Evolutionary conservation across 257 asterid genomes (phyloP).

Genomic region (Thymus quinquecostatus): DNA sequence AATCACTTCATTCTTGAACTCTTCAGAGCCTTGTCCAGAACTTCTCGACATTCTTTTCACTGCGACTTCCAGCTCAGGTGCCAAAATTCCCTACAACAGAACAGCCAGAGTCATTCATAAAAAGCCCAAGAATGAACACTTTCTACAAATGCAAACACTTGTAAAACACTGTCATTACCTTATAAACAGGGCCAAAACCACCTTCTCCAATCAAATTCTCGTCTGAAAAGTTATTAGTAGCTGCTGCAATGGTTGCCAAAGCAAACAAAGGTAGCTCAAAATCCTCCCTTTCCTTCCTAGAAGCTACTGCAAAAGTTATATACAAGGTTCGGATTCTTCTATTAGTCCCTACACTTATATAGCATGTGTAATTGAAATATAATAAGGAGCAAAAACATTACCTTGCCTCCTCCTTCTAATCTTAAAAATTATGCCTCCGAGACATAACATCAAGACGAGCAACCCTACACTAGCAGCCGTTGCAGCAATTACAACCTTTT

Average conservation of each 20-base stretch:
- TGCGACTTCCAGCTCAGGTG: constrained; percentile 13
- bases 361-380: not conserved
- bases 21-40: no score
- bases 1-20: no score
- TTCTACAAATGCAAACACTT: not conserved
- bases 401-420: not conserved
- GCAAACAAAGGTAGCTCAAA: constrained; percentile 41
- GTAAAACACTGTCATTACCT: constrained; percentile 13
- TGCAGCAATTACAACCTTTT: not conserved
- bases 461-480: not conserved
- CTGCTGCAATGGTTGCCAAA: constrained; percentile 36
- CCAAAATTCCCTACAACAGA: not conserved
- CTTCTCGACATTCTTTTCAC: not conserved
- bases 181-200: constrained; percentile 41
- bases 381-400: not conserved
- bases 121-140: not conserved
- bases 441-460: not conserved
- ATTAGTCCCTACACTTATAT: not conserved
- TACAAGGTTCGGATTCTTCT: not conserved
- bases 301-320: constrained; percentile 2
- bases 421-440: constrained; percentile 9
- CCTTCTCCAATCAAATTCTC: constrained; percentile 47
- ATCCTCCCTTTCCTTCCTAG: constrained; percentile 24
- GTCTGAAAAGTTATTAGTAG: constrained; percentile 40
- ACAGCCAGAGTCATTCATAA: not conserved